Evolutionary conservation across 2,329 filamentous ascomycete species (phyloP).

Genomic region (Sarocladium oryzae): DNA sequence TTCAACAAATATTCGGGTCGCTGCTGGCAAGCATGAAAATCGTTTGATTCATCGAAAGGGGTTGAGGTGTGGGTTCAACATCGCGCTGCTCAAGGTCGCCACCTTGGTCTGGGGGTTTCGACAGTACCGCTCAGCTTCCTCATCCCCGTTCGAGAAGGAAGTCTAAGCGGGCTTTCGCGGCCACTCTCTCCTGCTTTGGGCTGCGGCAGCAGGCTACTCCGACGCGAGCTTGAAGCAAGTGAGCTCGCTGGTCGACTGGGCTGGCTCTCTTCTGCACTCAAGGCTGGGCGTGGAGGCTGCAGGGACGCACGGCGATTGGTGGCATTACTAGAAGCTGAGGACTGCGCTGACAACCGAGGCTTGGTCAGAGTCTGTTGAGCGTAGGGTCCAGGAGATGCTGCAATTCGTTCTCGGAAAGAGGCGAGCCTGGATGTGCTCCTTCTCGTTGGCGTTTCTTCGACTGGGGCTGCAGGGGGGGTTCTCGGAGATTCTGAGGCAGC

Average conservation of each 20-base stretch:
- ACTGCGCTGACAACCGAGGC: slow-evolving; percentile 36
- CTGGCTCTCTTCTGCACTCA: slow-evolving; percentile 22
- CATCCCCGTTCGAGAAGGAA: slow-evolving; percentile 39
- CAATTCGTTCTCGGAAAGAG: slow-evolving; percentile 47
- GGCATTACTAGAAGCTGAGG: slow-evolving; percentile 35
- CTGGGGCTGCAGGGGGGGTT: slow-evolving; percentile 40
- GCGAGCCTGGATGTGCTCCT: slow-evolving; percentile 34
- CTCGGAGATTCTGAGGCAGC: slow-evolving; percentile 38
- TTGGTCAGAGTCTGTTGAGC: slow-evolving; percentile 38
- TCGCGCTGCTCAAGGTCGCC: slow-evolving; percentile 32
- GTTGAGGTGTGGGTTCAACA: background rate
- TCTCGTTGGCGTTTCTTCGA: slow-evolving; percentile 39
- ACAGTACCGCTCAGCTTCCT: slow-evolving; percentile 29
- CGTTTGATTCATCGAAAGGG: background rate
- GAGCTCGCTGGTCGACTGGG: slow-evolving; percentile 49
- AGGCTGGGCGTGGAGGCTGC: slow-evolving; percentile 37
- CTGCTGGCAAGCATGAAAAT: background rate
- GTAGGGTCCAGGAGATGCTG: slow-evolving; percentile 40
- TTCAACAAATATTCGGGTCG: background rate
- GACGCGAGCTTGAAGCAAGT: slow-evolving; percentile 40
- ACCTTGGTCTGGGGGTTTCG: slow-evolving; percentile 42
- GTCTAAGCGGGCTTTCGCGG: slow-evolving; percentile 41
- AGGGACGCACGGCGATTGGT: slow-evolving; percentile 46
- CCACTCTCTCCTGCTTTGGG: slow-evolving; percentile 33
- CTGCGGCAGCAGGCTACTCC: slow-evolving; percentile 49